Evolutionary conservation across 2,329 filamentous ascomycete species (phyloP), one percentile per base, ranked within the genome.

Genomic region (Aspergillus fumigatus): DNA sequence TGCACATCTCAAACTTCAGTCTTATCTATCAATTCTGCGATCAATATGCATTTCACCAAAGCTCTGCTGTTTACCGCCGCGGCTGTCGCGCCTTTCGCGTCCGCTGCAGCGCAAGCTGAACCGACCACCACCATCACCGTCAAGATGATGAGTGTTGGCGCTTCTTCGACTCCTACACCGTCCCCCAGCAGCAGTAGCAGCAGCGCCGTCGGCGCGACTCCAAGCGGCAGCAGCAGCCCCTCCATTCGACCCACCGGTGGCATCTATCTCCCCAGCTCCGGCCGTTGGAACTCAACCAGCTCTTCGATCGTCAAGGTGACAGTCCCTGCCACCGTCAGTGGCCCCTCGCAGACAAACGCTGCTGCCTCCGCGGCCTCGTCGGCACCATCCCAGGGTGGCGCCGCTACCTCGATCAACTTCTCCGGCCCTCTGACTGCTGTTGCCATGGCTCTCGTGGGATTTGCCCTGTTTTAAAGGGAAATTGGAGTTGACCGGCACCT

Each of bases 11-110:
- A 38, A 38, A 38, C 32, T 17, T 38, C 32, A 38, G 5, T 38
- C 32, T 38, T 17, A 50, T 11, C 23, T 11, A 51, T 50, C 41
- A 32, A 57, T 48, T 45, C 59, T 38, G 59, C 55, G 52, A 50
- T 56, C 55, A 65, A 61, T 10, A 74, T 74, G 71, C 65, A 72
- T 48, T 63, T 73, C 65, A 61, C 63, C 59, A 75, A 73, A 59
- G 55, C 67, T 56, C 57, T 74, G 52, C 49, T 72, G 38, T 57
- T 73, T 52, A 59, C 67, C 48, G 59, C 61, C 29, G 62, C 67
- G 45, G 66, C 65, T 50, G 55, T 72, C 35, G 62, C 65, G 32
- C 69, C 70, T 17, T 51, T 70, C 51, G 66, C 67, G 38, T 58
- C 70, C 25, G 70, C 68, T 19, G 62, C 66, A 32, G 61, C 63